Base-by-base conservation (phyloP, 768 basidiomycete genomes). In the Kockovaella imperatae region DNA sequence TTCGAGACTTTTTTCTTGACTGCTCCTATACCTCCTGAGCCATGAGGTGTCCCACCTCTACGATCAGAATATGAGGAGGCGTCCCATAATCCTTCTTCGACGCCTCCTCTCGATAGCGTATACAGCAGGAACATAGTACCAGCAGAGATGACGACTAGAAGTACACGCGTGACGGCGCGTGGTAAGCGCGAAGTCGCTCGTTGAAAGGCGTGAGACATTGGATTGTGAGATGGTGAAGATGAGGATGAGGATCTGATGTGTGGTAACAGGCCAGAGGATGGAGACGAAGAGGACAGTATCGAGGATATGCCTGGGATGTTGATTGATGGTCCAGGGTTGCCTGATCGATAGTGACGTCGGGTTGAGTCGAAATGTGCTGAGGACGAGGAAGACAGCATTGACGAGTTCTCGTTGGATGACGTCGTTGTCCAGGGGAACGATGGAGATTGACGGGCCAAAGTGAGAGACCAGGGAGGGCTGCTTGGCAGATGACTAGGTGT, bases 81-180 rank as follows among this genome's bases (percentile, higher is more conserved):
- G 42, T 64, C 62, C 62, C 62, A 64, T 40, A 54, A 44, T 5
- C 58, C 62, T 41, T 56, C 54, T 42, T 52, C 48, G 7, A 50
- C 31, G 4, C 40, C 40, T 6, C 25, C 40, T 10, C 36, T 13
- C 13, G 40, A 53, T 0, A 36, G 18, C 21, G 3, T 38, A 42
- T 42, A 11, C 23, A 42, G 6, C 10, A 42, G 24, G 24, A 42
- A 28, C 23, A 42, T n/a, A n/a, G n/a, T n/a, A n/a, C n/a, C n/a
- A n/a, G n/a, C n/a, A n/a, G n/a, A 13, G 3, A 17, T 17, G 8
- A 38, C 26, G 21, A 56, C 39, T 18, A 50, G 17, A 1, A 50
- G 11, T 6, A 35, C 25, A 3, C 40, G 48, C 32, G 35, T 30
- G 28, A 49, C 11, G 15, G 28, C 49, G 4, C 49, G 34, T 28